A percentile compares a stretch with the other conserved stretches of the same genome.
phyloP scores from a whole-genome alignment of 768 basidiomycete genomes.

The Gymnopilus dilepis region DNA sequence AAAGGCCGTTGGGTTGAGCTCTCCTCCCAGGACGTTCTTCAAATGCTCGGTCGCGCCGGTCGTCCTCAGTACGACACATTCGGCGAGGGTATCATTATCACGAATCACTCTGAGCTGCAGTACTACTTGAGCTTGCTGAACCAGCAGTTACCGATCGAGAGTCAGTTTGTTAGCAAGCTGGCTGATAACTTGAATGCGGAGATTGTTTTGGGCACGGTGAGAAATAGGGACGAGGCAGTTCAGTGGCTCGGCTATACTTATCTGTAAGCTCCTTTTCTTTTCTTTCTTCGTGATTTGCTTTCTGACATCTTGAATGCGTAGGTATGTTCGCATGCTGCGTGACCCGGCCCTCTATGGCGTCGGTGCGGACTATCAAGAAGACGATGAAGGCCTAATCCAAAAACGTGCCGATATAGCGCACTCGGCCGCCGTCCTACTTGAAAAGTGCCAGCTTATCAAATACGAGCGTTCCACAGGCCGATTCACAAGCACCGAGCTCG shows the following conservation, averaged over 20 bases:
- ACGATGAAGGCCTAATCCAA: constrained; percentile 81
- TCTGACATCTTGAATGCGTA: constrained; percentile 38
- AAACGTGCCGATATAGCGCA: constrained; percentile 95
- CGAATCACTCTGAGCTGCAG: constrained; percentile 95
- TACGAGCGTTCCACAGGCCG: constrained; percentile 89
- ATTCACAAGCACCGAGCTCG: constrained; percentile 93
- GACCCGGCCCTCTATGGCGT: constrained; percentile 88
- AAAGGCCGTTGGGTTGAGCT: constrained; percentile 98
- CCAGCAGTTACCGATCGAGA: constrained; percentile 97
- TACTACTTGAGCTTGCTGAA: constrained; percentile 96
- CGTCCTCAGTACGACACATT: constrained; percentile 97
- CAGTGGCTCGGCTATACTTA: constrained; percentile 98
- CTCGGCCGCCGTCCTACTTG: constrained; percentile 89
- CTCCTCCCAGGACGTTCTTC: constrained; percentile 93
- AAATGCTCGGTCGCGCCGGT: constrained; percentile 98
- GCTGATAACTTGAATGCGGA: constrained; percentile 98
- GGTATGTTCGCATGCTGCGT: constrained; percentile 94
- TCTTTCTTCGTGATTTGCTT: neutral
- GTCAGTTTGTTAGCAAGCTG: constrained; percentile 89
- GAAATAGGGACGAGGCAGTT: constrained; percentile 96
- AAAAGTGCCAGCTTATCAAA: constrained; percentile 93
- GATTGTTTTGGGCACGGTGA: constrained; percentile 91
- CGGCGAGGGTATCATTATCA: constrained; percentile 98
- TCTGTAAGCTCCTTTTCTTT: constrained; percentile 56
- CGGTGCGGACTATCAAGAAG: constrained; percentile 88